These are phyloP conservation scores for Lepidium didymum DNA, from an alignment of 345 rosid genomes.

Conservation along the genomic window DNA sequence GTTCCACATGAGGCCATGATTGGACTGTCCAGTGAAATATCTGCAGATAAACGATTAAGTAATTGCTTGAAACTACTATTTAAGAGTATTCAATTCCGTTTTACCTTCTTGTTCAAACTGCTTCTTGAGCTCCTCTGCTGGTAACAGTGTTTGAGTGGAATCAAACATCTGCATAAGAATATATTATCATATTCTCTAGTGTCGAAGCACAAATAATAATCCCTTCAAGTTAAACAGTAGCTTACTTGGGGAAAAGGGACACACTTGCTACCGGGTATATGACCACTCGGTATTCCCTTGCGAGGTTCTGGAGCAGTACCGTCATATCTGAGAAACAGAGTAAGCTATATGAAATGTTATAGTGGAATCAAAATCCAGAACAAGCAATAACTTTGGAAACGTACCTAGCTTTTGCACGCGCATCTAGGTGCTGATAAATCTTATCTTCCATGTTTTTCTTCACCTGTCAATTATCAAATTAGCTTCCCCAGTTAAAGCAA, in stretches of 20 bases:
- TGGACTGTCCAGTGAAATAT: constrained; percentile 72
- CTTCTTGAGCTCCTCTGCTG: constrained; percentile 66
- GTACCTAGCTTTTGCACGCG: constrained; percentile 13
- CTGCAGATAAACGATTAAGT: constrained; percentile 32
- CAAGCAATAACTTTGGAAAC: not conserved
- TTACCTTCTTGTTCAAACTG: constrained; percentile 67
- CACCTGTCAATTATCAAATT: constrained; percentile 39
- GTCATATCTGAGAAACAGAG: constrained; percentile 49
- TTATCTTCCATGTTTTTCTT: constrained; percentile 33
- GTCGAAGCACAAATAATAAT: not conserved
- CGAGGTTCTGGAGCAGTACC: constrained; percentile 90
- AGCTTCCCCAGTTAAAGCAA: not conserved
- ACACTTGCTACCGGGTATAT: constrained; percentile 91
- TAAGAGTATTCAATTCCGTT: not conserved
- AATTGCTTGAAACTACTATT: not conserved
- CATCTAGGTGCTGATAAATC: constrained; percentile 48
- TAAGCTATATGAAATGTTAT: not conserved
- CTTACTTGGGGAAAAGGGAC: constrained; percentile 69
- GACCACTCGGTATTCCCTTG: constrained; percentile 83
- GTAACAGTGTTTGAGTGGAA: constrained; percentile 64
- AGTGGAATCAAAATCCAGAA: not conserved
- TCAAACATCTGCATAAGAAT: constrained; percentile 60
- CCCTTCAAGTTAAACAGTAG: not conserved
- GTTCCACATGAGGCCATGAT: constrained; percentile 78
- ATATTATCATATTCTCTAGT: not conserved